Base-by-base conservation (phyloP, 2,329 filamentous ascomycete species). In the Didymella sp. region DNA sequence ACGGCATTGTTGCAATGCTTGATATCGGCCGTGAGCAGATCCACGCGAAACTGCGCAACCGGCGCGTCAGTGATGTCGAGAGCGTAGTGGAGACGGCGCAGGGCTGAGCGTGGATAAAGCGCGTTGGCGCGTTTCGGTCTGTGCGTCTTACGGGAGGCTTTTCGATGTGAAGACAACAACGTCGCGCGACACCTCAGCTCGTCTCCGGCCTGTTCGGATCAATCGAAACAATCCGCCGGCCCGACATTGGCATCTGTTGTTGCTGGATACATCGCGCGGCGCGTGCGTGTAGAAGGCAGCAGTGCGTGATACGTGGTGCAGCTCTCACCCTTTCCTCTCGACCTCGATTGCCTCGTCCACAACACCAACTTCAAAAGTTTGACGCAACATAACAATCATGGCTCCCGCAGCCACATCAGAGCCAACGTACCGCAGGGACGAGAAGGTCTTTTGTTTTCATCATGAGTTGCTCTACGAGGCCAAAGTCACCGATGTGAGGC, bases 381-480 rank as follows among this genome's bases (percentile, higher is more conserved):
- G 51, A 48, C 49, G 28, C 45, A 43, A 19, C 57, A 60, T 24
- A 41, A 28, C 59, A 60, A 56, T 25, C 56, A 75, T 75, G 73
- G 72, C 93, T 83, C 83, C 85, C 55, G 81, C 84, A 58, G 74
- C 84, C 51, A 75, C 71, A 24, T 73, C 73, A n/a, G 81, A 83
- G 58, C 79, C 81, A n/a, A 77, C 79, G 63, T 89, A 85, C 71
- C 78, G 78, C 58, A 88, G 88, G 73, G 92, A 98, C 73, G 95
- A 99, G 81, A 92, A 90, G 73, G 92, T 96, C 33, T 87, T 98
- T 28, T 99, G 95, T 81, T 98, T 98, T 74, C 95, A 99, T 76
- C 91, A 94, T 79, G 93, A 98, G 72, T 88, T 98, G 79, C 87
- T 99, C 48, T 99, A 99, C 74, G 95, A 99, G 78, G 95, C 95